Conservation (phyloP, 148 eudicot genomes). For the Rhododendron henanense region DNA sequence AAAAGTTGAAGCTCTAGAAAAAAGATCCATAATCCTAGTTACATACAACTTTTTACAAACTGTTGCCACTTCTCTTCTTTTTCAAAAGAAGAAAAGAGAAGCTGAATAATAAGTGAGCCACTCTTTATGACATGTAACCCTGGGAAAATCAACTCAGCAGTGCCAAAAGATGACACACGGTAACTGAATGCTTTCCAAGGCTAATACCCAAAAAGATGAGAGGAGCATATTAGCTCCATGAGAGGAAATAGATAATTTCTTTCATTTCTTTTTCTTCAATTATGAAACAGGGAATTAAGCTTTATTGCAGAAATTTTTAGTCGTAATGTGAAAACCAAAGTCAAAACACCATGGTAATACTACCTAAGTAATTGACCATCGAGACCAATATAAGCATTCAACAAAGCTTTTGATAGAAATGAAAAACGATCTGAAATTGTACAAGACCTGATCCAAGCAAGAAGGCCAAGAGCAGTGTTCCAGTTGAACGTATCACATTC, state of each 20-base stretch:
- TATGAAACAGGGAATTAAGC: not conserved
- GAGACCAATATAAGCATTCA: not conserved
- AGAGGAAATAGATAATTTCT: not conserved
- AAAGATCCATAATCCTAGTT: not conserved
- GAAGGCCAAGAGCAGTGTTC: conserved; percentile 72
- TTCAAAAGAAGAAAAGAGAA: not conserved
- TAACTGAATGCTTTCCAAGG: not conserved
- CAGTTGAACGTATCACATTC: conserved; percentile 64
- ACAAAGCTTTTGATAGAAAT: not conserved
- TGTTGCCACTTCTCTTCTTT: not conserved
- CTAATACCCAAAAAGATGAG: not conserved
- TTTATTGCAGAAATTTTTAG: not conserved
- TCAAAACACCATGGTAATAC: not conserved
- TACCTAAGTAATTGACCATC: not conserved
- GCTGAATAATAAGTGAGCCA: not conserved
- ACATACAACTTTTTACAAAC: not conserved
- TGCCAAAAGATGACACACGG: not conserved
- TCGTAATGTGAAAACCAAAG: not conserved
- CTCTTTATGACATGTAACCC: not conserved
- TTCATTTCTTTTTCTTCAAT: not conserved
- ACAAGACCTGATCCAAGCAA: conserved; percentile 71
- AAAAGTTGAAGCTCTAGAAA: not conserved
- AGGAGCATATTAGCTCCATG: not conserved
- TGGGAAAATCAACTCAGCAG: not conserved
- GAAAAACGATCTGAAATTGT: not conserved